A percentile compares a stretch with the other conserved stretches of the same genome.
Conservation (phyloP, 805 yeast species). For the Wickerhamiella azyma region DNA sequence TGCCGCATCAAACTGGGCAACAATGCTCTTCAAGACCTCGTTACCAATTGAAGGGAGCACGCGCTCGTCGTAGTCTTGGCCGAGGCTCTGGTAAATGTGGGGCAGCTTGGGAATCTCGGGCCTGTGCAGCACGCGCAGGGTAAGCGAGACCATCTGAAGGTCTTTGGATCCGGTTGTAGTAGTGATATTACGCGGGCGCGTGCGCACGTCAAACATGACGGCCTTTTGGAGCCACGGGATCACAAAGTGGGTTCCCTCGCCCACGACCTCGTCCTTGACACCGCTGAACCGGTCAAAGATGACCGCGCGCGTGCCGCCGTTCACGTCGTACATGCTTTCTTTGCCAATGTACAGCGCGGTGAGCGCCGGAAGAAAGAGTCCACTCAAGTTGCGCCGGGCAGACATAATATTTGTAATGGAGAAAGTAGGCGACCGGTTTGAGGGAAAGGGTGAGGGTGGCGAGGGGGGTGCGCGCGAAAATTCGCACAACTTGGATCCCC, state of each 20-base stretch:
- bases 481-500: too few species aligned
- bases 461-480: too few species aligned
- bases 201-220: slow-evolving; percentile 78
- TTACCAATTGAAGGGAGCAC: slow-evolving; percentile 87
- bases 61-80: slow-evolving; percentile 88
- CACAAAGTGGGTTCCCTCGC: slow-evolving; percentile 94
- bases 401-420: background rate
- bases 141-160: slow-evolving; percentile 86
- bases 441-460: background rate
- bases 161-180: slow-evolving; percentile 96
- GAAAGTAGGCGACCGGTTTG: background rate
- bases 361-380: slow-evolving; percentile 23
- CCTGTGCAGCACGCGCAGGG: slow-evolving; percentile 83
- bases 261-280: slow-evolving; percentile 74
- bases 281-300: slow-evolving; percentile 86
- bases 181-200: slow-evolving; percentile 83
- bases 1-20: slow-evolving; percentile 91
- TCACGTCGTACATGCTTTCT: slow-evolving; percentile 81
- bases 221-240: slow-evolving; percentile 95
- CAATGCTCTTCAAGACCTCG: slow-evolving; percentile 78
- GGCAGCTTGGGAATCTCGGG: slow-evolving; percentile 83
- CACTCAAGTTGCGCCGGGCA: slow-evolving; percentile 13
- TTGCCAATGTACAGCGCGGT: slow-evolving; percentile 45
- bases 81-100: slow-evolving; percentile 75
- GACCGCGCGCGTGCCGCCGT: slow-evolving; percentile 93